Evolutionary conservation across 495 filamentous ascomycete genomes (phyloP), one percentile per base, ranked within the genome.

Genomic region (Terfezia boudieri): DNA sequence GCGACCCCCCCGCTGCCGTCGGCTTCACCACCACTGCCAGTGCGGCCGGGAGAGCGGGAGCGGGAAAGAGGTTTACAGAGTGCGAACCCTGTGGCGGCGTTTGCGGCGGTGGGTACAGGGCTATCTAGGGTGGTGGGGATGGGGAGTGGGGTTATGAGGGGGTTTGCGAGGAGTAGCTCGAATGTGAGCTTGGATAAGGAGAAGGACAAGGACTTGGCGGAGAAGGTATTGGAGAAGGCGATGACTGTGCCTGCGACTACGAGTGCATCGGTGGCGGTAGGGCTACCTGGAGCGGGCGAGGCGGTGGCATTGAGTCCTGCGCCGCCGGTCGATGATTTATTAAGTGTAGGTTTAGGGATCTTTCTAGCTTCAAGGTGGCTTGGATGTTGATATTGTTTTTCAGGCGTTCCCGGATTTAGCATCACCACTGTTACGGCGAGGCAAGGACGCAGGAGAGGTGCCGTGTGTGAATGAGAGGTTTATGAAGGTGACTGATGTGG

Each of bases 401-500:
- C 9, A 79, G 76, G 70, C 75, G 17, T 80, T 79, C 53, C 77
- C 77, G 4, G 77, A 81, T 35, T 67, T 80, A 32, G 76, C 75
- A 3, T 62, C 67, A 41, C 67, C 66, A 2, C 55, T 80, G 1
- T 71, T 73, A 52, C 70, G 67, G 3, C 57, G 61, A 10, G 69
- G 74, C 43, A 74, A 76, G 32, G 56, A 57, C 4, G 55, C 69
- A 54, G 67, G 70, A 50, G 82, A 79, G 63, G 70, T 83, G 10
- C 73, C 76, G 11, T 84, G 83, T 23, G 85, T 86, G 0, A 79
- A 82, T 56, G 74, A 80, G 65, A 75, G 82, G 51, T 95, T 95
- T 67, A 73, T 95, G 66, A 84, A 89, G 52, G 67, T 81, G 37
- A 73, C 83, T 61, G 79, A 83, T 66, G 81, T 80, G 8, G 75